Evolutionary conservation across 495 filamentous ascomycete genomes (phyloP), one percentile per base, ranked within the genome.

Genomic region (Neurospora sp.): DNA sequence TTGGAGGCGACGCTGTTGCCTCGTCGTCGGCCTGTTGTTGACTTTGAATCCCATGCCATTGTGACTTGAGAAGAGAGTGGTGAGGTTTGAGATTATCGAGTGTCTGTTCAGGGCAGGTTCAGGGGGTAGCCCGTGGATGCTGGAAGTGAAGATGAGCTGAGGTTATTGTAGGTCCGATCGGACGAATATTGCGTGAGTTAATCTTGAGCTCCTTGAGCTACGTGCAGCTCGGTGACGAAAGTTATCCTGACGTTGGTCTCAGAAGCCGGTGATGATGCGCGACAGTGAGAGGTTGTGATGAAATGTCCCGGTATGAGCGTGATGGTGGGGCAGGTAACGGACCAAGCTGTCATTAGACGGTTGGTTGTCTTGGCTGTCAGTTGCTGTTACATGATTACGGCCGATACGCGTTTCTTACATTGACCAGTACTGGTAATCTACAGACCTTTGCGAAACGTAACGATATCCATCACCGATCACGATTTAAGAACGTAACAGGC

Each of bases 31-130:
- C 23, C 54, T 66, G 54, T 31, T 66, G 76, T 23, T 14, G 77
- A 39, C 70, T 79, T 79, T 1, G 76, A 77, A 70, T 78, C 77
- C 76, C 79, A 78, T 69, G 81, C 80, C 77, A 83, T 78, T 69
- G 37, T 18, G 54, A 44, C 16, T 75, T 49, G 27, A 27, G 31
- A 35, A 38, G 23, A 35, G 10, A 62, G 27, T 31, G 72, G 70
- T 71, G 71, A 35, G 11, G 54, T 72, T 38, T 72, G n/a, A 54
- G 39, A 31, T 39, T 31, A 27, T 18, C 10, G 5, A 8, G 42
- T 20, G 71, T 31, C n/a, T 16, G 6, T 12, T 72, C 27, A 14
- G 12, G 14, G 27, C 12, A 27, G 54, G 23, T 62, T 62, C 54
- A 62, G 54, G 54, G 49, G 54, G 46, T 23, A 27, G 27, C 5